Conservation (phyloP, 352 stramenopile species). For the Phytopythium montanum region DNA sequence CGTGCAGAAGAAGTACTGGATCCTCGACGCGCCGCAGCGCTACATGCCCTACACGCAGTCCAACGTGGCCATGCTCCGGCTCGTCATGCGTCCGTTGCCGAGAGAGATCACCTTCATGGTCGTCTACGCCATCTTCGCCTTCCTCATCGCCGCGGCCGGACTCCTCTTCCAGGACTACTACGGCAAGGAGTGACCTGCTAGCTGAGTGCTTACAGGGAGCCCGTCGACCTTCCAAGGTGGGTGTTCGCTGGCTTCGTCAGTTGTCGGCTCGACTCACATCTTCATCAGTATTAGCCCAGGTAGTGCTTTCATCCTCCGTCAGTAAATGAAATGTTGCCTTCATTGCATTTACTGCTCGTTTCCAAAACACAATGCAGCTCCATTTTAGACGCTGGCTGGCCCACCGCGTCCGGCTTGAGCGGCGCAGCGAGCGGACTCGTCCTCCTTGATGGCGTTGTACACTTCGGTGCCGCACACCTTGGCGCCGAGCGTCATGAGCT, state of each 20-base stretch:
- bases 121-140: slow-evolving; percentile 24
- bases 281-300: neutral
- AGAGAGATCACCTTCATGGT: slow-evolving; percentile 23
- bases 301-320: no score
- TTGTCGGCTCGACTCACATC: neutral
- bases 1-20: slow-evolving; percentile 49
- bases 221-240: neutral
- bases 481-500: neutral
- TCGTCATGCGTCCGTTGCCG: slow-evolving; percentile 34
- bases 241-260: neutral
- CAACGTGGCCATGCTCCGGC: slow-evolving; percentile 13
- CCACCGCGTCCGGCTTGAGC: no score
- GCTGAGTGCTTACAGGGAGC: neutral
- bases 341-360: no score
- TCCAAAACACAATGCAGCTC: no score
- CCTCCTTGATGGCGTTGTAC: slow-evolving; percentile 14
- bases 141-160: slow-evolving; percentile 22
- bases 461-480: slow-evolving; percentile 27
- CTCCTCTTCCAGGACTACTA: slow-evolving; percentile 23
- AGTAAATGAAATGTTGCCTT: no score
- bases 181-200: neutral
- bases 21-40: slow-evolving; percentile 49
- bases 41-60: slow-evolving; percentile 61
- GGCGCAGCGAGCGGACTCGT: no score
- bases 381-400: no score